Evolutionary conservation across 108 stramenopile genomes (phyloP), one percentile per base, ranked within the genome.

Genomic region (Epithemia pelagica): DNA sequence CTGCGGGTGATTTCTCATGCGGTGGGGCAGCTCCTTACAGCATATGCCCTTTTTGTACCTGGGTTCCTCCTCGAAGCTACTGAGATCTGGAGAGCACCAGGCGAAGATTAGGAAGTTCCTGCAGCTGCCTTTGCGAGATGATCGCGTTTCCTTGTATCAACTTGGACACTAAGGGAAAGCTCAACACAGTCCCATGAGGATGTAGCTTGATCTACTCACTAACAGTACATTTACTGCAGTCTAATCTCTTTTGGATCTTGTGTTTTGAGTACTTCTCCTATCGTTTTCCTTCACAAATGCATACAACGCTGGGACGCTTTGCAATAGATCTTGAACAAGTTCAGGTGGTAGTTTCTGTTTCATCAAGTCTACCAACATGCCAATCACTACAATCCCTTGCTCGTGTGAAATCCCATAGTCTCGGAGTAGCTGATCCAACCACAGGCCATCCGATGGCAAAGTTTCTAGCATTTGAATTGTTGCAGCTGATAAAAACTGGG

Each of bases 31-130:
- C 51, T 5, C 69, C 52, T 8, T 22, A 63, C 54, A 69, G 70
- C 21, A 61, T 70, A 22, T 82, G 80, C 31, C 73, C 30, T 46
- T 77, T 68, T 61, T 82, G 80, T 62, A 67, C 73, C 21, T 82
- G 62, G 31, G 64, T 28, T 26, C 76, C 76, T 10, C 31, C 64
- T 15, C 52, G 80, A 64, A 72, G 70, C 52, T 82, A 82, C 52
- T 82, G 37, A 46, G n/a, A n/a, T n/a, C n/a, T n/a, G n/a, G n/a
- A n/a, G n/a, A n/a, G n/a, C n/a, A n/a, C n/a, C n/a, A n/a, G n/a
- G n/a, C n/a, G n/a, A n/a, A n/a, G n/a, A n/a, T n/a, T n/a, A n/a
- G n/a, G n/a, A n/a, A n/a, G n/a, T n/a, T n/a, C n/a, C n/a, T n/a
- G n/a, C n/a, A n/a, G n/a, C n/a, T n/a, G n/a, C n/a, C n/a, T n/a